Evolutionary conservation across 2,329 filamentous ascomycete genomes (phyloP).

Genomic region (Colletotrichum australisinense): DNA sequence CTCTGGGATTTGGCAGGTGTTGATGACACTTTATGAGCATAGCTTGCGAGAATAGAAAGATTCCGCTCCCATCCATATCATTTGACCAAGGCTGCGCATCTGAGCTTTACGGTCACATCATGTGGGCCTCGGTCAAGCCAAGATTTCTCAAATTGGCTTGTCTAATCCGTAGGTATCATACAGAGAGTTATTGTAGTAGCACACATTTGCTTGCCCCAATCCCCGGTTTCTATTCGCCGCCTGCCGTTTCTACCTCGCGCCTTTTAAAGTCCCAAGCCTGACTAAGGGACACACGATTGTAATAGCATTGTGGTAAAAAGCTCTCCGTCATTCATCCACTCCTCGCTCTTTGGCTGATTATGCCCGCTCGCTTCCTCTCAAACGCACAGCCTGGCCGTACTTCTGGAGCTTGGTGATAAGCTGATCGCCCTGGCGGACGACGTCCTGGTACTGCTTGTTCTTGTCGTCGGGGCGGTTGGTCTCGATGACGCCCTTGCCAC

Average conservation of each 20-base stretch:
- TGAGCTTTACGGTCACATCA: neutral
- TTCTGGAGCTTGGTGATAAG: constrained; percentile 99
- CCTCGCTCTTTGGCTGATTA: constrained; percentile 51
- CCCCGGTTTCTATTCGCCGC: constrained; percentile 22
- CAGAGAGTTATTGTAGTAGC: constrained; percentile 42
- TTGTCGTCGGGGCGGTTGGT: constrained; percentile 98
- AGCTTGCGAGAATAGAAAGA: constrained; percentile 27
- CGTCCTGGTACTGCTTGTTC: constrained; percentile 99
- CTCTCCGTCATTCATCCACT: neutral
- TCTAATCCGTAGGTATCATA: constrained; percentile 47
- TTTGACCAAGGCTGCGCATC: no score
- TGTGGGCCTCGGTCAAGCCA: constrained; percentile 7
- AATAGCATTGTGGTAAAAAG: neutral
- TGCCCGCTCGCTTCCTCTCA: constrained; percentile 94
- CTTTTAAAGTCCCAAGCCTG: neutral
- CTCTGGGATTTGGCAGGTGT: neutral
- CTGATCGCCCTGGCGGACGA: constrained; percentile 97
- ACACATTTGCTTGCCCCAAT: constrained; percentile 35
- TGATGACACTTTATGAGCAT: constrained; percentile 9
- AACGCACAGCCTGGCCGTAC: constrained; percentile 94
- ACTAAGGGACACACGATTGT: neutral
- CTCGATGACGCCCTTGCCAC: constrained; percentile 96
- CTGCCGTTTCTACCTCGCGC: constrained; percentile 23
- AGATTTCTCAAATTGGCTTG: constrained; percentile 36
- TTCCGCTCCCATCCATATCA: neutral